Evolutionary conservation across 2,329 filamentous ascomycete genomes (phyloP).

Genomic region (Claviceps sp.): DNA sequence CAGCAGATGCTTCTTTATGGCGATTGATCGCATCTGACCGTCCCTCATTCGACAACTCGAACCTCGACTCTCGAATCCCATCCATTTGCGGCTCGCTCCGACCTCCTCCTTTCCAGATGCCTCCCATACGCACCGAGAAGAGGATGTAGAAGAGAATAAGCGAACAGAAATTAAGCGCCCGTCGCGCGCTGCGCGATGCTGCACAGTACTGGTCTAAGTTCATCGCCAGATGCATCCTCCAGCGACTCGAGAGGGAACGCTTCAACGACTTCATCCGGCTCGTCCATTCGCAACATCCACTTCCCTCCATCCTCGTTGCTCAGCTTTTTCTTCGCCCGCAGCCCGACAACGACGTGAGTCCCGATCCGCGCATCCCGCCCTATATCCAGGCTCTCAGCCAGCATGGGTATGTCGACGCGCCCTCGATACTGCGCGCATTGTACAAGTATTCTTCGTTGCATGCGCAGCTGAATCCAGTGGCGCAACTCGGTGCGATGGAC

Average conservation of each 20-base stretch:
- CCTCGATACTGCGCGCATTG: conserved; percentile 40
- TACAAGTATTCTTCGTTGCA: conserved; percentile 45
- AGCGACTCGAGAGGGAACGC: conserved; percentile 37
- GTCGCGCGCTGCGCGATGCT: conserved; percentile 15
- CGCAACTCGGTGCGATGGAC: conserved; percentile 4
- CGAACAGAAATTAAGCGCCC: conserved; percentile 8
- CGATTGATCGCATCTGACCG: conserved; percentile 1
- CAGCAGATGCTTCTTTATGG: conserved; percentile 4
- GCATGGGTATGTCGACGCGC: conserved; percentile 37
- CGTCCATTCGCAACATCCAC: conserved; percentile 36
- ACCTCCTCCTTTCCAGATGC: background rate
- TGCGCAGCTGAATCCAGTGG: conserved; percentile 6
- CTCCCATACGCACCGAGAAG: background rate
- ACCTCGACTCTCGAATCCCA: background rate
- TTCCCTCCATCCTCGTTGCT: conserved; percentile 38
- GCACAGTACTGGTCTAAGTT: conserved; percentile 36
- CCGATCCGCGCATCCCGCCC: conserved; percentile 45
- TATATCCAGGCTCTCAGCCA: conserved; percentile 44
- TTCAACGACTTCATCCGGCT: conserved; percentile 40
- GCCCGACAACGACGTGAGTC: conserved; percentile 30
- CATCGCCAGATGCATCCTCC: conserved; percentile 33
- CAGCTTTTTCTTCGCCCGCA: conserved; percentile 46
- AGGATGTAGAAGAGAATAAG: conserved; percentile 15
- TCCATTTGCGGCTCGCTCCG: background rate
- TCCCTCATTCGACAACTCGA: background rate